Conservation (phyloP, 805 yeast species). For the Yamadazyma paraphyllophila region DNA sequence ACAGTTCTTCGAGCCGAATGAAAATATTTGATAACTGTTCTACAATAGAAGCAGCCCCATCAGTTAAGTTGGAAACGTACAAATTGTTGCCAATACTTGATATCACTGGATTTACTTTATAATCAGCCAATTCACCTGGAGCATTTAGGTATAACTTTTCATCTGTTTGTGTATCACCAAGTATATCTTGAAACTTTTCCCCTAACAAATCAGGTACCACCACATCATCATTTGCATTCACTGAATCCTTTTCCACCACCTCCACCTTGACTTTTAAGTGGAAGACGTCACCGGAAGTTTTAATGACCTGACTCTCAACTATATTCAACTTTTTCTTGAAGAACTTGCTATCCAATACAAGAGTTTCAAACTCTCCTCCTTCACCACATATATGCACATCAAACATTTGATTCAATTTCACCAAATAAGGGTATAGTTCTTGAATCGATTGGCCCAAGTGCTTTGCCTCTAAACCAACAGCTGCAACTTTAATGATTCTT, state of each 20-base stretch:
- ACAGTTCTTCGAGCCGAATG: conserved; percentile 32
- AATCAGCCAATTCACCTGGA: conserved; percentile 7
- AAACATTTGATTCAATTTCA: conserved; percentile 56
- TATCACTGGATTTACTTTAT: neutral
- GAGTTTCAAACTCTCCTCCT: conserved; percentile 96
- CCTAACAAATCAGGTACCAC: conserved; percentile 39
- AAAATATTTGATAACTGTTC: conserved; percentile 53
- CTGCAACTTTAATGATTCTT: conserved; percentile 87
- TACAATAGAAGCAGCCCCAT: conserved; percentile 17
- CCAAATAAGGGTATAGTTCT: conserved; percentile 58
- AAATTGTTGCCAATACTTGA: conserved; percentile 9
- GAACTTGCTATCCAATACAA: conserved; percentile 88
- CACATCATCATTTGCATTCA: conserved; percentile 10
- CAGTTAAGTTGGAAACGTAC: conserved; percentile 30
- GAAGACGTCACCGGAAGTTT: conserved; percentile 62
- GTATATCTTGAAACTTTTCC: conserved; percentile 38
- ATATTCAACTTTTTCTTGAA: conserved; percentile 57
- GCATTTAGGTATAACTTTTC: conserved; percentile 1
- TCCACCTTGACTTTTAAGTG: conserved; percentile 59
- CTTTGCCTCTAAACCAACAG: conserved; percentile 66
- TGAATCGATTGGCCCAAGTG: conserved; percentile 71
- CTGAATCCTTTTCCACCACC: conserved; percentile 32
- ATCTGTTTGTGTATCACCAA: conserved; percentile 6
- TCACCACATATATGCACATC: conserved; percentile 97
- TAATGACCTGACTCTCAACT: conserved; percentile 35